phyloP scores from a whole-genome alignment of 176 grass and related monocot species.

The Alloteropsis semialata region DNA sequence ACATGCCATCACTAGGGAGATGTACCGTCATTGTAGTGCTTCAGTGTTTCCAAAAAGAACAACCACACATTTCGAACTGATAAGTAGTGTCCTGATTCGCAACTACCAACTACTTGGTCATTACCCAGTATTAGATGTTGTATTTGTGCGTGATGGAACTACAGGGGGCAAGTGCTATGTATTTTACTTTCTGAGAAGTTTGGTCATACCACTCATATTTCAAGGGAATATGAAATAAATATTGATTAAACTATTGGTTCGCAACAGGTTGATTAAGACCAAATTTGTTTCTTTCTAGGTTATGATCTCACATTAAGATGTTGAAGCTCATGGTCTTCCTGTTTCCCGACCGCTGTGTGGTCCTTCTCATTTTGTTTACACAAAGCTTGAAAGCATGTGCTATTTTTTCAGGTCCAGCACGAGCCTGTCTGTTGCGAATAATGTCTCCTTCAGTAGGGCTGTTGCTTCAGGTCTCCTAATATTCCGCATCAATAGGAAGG shows the following conservation, averaged over 20 bases:
- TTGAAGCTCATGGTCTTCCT: neutral
- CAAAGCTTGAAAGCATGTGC: neutral
- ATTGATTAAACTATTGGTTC: neutral
- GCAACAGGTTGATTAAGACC: neutral
- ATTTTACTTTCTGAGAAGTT: neutral
- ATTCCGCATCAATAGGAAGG: neutral
- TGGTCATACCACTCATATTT: neutral
- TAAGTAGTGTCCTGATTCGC: neutral
- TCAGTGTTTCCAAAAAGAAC: neutral
- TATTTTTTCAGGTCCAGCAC: neutral
- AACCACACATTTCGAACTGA: neutral
- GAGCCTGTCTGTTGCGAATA: neutral
- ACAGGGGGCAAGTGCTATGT: neutral
- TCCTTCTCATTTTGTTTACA: neutral
- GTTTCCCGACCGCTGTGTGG: neutral
- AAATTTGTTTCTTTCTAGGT: neutral
- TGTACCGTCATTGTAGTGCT: neutral
- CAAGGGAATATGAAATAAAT: neutral
- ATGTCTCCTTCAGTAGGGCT: neutral
- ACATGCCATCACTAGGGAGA: neutral
- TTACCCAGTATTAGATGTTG: neutral
- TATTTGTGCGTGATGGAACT: too few relatives aligned
- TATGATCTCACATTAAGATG: neutral
- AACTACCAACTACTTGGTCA: neutral
- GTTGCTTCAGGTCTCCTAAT: neutral